Base-by-base conservation (phyloP, 495 filamentous ascomycete genomes). In the Friedmanniomyces simplex region DNA sequence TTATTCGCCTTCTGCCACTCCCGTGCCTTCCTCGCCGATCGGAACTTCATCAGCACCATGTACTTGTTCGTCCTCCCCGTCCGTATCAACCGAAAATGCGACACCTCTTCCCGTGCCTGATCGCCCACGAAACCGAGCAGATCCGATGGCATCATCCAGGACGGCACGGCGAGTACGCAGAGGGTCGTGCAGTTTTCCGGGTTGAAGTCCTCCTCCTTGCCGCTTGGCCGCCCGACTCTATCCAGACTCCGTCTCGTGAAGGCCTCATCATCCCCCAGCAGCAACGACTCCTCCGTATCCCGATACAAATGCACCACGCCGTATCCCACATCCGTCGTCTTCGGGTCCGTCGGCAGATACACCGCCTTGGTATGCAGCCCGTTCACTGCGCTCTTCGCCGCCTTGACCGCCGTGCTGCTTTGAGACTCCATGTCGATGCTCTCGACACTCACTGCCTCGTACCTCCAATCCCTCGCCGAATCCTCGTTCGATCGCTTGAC, bases 21-120 rank as follows among this genome's bases (percentile, higher is more conserved):
- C 61, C 74, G 82, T 11, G 93, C 93, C 59, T 80, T 81, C 64
- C 77, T 79, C 43, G 79, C 77, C 62, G 83, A 83, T 48, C 89
- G 75, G 69, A 97, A 96, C 73, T 95, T 97, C 86, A 98, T 91
- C 56, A 98, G 76, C 47, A 96, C 93, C 82, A 98, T 87, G 73
- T 97, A 98, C 66, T 91, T 81, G 69, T 91, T 96, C 64, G 86
- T 81, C 52, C 86, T 76, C 50, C 84, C 85, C 3, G 93, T 97
- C 75, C 88, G 82, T 49, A 98, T 86, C 85, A 98, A 94, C 41
- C 93, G 78, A 66, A 96, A 95, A 73, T 98, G 94, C 63, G 87
- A 95, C 58, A 97, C 88, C 54, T 88, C 77, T 58, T 88, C 85
- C 68, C 87, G 80, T 62, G 90, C 95, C 66, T 84, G 83, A 70